Conservation (phyloP, 2,329 filamentous ascomycete species). For the Daldinia sp. region DNA sequence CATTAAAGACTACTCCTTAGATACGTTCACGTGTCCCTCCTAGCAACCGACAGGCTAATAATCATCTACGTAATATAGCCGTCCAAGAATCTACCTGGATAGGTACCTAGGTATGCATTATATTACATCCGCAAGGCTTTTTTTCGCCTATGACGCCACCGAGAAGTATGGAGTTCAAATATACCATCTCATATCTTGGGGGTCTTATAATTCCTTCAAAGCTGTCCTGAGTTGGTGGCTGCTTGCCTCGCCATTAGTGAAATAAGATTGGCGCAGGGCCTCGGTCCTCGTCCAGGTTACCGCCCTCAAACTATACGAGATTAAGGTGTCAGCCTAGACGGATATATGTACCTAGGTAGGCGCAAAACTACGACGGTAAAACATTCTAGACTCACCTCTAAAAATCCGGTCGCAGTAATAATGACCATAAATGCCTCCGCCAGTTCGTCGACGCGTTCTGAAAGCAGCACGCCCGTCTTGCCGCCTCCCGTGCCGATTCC, state of each 20-base stretch:
- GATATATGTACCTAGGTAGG: background rate
- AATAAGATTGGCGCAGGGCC: conserved; percentile 39
- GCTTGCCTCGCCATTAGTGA: conserved; percentile 34
- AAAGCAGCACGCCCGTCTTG: conserved; percentile 53
- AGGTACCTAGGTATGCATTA: background rate
- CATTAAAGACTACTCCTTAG: background rate
- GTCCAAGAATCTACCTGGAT: background rate
- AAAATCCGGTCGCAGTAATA: conserved; percentile 81
- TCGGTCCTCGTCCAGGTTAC: conserved; percentile 35
- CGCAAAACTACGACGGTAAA: background rate
- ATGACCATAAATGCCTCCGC: conserved; percentile 87
- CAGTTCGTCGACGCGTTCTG: conserved; percentile 74
- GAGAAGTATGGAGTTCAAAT: background rate
- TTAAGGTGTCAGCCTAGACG: conserved; percentile 27
- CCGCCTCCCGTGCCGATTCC: conserved; percentile 69
- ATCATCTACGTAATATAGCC: background rate
- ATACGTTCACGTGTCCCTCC: background rate
- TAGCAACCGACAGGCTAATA: background rate
- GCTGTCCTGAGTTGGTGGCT: background rate
- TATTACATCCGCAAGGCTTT: background rate
- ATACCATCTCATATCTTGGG: conserved; percentile 6
- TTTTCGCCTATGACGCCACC: background rate
- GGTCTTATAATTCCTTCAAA: background rate
- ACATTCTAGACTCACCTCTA: conserved; percentile 69
- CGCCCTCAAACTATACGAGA: conserved; percentile 43